Evolutionary conservation across 768 basidiomycete species (phyloP).

Genomic region (Kwoniella sp.): DNA sequence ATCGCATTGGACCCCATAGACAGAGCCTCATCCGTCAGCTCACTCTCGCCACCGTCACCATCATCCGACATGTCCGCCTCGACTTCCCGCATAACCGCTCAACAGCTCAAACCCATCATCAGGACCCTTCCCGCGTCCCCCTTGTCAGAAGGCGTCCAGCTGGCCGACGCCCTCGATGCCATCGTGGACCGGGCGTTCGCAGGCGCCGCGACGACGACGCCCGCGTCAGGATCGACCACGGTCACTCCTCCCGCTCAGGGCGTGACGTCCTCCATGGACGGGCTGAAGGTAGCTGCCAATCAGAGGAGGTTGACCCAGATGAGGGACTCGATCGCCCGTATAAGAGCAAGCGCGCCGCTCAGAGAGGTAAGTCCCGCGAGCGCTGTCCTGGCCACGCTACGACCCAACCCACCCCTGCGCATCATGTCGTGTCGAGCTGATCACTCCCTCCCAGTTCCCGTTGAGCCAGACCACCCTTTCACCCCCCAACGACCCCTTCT

Average conservation of each 20-base stretch:
- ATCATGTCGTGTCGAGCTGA: too few relatives aligned
- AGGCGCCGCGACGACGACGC: background rate
- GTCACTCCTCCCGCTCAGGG: background rate
- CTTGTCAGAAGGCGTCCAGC: constrained; percentile 34
- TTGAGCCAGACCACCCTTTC: constrained; percentile 24
- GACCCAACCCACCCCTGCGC: background rate
- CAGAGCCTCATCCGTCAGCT: background rate
- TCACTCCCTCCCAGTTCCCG: constrained; percentile 33
- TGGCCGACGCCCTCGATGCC: constrained; percentile 38
- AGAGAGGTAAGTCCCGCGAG: background rate
- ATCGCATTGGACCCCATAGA: too few relatives aligned
- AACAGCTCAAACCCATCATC: constrained; percentile 32
- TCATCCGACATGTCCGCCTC: constrained; percentile 4
- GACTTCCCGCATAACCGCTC: constrained; percentile 12
- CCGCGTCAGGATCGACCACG: background rate
- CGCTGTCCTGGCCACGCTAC: background rate
- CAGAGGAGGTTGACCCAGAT: constrained; percentile 12
- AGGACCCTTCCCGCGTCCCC: constrained; percentile 43
- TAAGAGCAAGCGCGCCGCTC: background rate
- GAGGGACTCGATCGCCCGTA: constrained; percentile 6
- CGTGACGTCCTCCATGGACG: constrained; percentile 13
- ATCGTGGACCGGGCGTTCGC: constrained; percentile 25
- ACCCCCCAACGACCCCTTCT: constrained; percentile 43
- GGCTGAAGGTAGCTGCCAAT: constrained; percentile 14
- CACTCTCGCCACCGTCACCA: background rate